phyloP scores from a whole-genome alignment of 495 filamentous ascomycete genomes.

The Penicillium robsamsonii region DNA sequence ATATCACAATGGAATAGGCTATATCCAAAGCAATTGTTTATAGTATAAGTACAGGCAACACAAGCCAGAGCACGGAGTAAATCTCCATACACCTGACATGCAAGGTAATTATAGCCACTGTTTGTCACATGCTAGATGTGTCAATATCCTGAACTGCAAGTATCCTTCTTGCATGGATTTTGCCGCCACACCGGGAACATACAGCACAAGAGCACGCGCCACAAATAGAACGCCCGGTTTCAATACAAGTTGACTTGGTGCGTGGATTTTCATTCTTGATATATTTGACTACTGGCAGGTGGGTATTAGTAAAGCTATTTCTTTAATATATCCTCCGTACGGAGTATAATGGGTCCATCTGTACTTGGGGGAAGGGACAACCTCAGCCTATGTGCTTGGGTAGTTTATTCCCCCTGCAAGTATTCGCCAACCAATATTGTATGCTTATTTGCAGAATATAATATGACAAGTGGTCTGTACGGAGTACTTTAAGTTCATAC shows the following conservation, averaged over 20 bases:
- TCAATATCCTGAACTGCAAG: conserved; percentile 5
- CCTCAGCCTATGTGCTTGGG: neutral
- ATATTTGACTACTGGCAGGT: neutral
- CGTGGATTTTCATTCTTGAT: neutral
- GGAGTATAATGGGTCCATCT: neutral
- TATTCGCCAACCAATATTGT: neutral
- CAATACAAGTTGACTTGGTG: neutral
- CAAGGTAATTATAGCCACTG: neutral
- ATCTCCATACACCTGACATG: neutral
- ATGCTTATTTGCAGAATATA: neutral
- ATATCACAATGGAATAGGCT: neutral
- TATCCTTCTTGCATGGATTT: conserved; percentile 5
- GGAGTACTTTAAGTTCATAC: neutral
- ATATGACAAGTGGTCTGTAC: neutral
- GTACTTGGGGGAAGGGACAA: neutral
- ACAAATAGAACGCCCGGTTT: neutral
- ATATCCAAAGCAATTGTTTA: neutral
- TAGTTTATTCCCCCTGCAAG: neutral
- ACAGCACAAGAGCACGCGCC: conserved; percentile 3
- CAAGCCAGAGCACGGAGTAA: neutral
- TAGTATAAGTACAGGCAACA: neutral
- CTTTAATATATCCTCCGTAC: neutral
- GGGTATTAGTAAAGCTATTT: neutral
- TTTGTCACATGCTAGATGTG: conserved; percentile 5
- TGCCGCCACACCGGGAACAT: conserved; percentile 3